Evolutionary conservation across 192 early-diverging fungal genomes (phyloP), one percentile per base, ranked within the genome.

Genomic region (Coemansia sp.): DNA sequence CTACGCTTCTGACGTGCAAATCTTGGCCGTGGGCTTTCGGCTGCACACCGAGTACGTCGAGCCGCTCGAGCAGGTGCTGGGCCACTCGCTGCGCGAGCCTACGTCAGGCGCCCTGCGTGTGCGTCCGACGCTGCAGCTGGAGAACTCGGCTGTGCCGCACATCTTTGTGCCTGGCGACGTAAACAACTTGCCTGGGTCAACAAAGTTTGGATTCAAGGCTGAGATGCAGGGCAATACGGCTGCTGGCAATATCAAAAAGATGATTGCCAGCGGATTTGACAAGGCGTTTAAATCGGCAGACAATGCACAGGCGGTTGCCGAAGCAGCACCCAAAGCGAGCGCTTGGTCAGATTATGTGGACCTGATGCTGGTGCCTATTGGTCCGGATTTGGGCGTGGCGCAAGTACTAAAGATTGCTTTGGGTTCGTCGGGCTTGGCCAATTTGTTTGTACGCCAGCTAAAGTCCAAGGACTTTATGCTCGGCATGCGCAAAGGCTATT

Each of bases 141-240:
- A 71, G 15, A 57, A 70, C 1, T 59, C 64, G 11, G 37, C 39
- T 24, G 75, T 86, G 55, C 72, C 76, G 12, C 69, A 87, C 39
- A 83, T 87, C 23, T 87, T 86, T 64, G 81, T 84, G 1, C 55
- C 84, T 1, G 86, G 86, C 25, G 86, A 87, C 37, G 82, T 68
- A 38, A 67, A 79, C 32, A 74, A 82, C 32, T 41, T 73, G 56
- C 81, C 81, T 1, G 58, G 63, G 55, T 64, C 77, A 11, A 69
- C 71, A 41, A 79, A 79, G 48, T 79, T 74, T 49, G 77, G 63
- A 21, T 79, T 74, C 65, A 79, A 79, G 68, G 77, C 77, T 1
- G 77, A 74, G 51, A 74, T 79, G 77, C 77, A 79, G 45, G 77
- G 77, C 5, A 49, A 52, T 15, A 74, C 77, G 2, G 77, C 58